Evolutionary conservation across 2,329 filamentous ascomycete genomes (phyloP).

Genomic region (Harringtonia lauricola): DNA sequence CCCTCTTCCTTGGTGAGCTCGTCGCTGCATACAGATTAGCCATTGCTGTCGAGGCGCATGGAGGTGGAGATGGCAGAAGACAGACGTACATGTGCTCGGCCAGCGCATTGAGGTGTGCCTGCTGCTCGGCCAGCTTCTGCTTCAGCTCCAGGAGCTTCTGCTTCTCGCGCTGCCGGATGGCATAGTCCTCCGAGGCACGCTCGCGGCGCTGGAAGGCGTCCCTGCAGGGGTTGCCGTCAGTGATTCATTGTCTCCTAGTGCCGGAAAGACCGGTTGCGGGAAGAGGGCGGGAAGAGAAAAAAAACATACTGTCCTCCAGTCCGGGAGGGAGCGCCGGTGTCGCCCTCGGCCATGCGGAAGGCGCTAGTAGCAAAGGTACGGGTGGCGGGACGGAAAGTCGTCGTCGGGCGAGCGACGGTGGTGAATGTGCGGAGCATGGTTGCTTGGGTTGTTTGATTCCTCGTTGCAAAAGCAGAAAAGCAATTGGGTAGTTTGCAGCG

Average conservation of each 20-base stretch:
- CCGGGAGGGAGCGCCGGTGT: conserved; percentile 51
- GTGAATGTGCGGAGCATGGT: conserved; percentile 58
- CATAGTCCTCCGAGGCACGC: conserved; percentile 72
- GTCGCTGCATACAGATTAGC: conserved; percentile 43
- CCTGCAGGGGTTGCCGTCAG: conserved; percentile 44
- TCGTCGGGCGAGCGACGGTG: conserved; percentile 40
- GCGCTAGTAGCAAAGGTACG: conserved; percentile 53
- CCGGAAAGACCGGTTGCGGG: not conserved
- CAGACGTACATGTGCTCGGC: conserved; percentile 70
- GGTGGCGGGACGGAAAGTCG: conserved; percentile 35
- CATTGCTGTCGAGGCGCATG: too few relatives aligned
- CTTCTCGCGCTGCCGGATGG: conserved; percentile 78
- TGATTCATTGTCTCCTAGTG: too few relatives aligned
- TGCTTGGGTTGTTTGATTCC: not conserved
- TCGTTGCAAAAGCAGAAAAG: not conserved
- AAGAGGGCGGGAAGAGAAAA: not conserved
- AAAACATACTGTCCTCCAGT: conserved; percentile 38
- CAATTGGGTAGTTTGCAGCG: not conserved
- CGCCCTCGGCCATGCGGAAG: conserved; percentile 57
- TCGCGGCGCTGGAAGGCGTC: conserved; percentile 92
- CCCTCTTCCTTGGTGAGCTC: conserved; percentile 66
- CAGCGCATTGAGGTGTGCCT: conserved; percentile 73
- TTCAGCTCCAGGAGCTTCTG: conserved; percentile 76
- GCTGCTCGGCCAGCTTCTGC: conserved; percentile 64
- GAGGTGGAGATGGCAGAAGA: not conserved